Evolutionary conservation across 306 rosid species (phyloP).

Genomic region (Acacia melanoxylon): DNA sequence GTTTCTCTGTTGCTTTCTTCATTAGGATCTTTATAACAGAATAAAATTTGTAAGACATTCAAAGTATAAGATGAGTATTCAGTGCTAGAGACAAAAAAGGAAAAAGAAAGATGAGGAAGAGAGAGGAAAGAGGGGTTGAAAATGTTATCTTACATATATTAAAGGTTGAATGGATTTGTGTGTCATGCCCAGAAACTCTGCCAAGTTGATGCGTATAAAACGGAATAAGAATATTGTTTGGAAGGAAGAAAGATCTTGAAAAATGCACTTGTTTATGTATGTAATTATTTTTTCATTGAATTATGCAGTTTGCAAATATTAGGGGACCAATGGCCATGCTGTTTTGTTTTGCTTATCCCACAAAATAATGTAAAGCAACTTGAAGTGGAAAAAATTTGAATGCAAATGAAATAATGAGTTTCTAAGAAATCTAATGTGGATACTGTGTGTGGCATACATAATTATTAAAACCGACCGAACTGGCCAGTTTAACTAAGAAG

Average conservation of each 20-base stretch:
- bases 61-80: background rate
- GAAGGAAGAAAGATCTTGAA: background rate
- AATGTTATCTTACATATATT: background rate
- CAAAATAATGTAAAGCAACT: background rate
- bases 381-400: background rate
- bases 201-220: background rate
- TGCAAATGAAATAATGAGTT: background rate
- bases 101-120: background rate
- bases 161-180: background rate
- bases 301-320: background rate
- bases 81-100: background rate
- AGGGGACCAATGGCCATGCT: background rate
- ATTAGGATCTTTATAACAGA: constrained; percentile 9
- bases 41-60: background rate
- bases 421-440: background rate
- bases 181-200: constrained; percentile 2
- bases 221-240: background rate
- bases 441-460: background rate
- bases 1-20: constrained; percentile 13
- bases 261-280: background rate
- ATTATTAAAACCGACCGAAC: too few species aligned
- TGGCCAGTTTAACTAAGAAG: too few species aligned
- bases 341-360: background rate
- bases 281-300: background rate
- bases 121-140: background rate